Conservation (phyloP, 2,329 filamentous ascomycete species). For the Penicillium italicum region DNA sequence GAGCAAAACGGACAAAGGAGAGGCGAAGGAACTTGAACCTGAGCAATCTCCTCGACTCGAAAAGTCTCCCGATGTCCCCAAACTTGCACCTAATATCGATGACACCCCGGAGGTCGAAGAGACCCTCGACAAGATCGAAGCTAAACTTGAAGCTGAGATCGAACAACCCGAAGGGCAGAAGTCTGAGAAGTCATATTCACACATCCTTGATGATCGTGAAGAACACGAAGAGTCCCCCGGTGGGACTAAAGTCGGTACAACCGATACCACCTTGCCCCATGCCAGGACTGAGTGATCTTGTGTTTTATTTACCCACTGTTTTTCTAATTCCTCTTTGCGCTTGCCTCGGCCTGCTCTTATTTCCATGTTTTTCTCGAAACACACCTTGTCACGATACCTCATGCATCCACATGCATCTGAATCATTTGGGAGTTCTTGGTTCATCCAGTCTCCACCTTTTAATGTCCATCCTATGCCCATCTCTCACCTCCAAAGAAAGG, state of each 20-base stretch:
- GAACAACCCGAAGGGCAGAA: not conserved
- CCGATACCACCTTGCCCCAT: constrained; percentile 5
- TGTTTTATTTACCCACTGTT: not conserved
- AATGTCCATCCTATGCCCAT: not conserved
- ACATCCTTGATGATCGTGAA: not conserved
- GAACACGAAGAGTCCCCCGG: not conserved
- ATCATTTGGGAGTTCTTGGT: not conserved
- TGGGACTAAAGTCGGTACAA: not conserved
- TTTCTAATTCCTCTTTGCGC: not conserved
- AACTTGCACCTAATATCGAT: not conserved
- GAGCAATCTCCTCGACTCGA: not conserved
- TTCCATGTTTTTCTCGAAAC: not conserved
- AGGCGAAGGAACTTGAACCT: not conserved
- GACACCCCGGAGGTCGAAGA: constrained; percentile 5
- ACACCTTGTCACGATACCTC: not conserved
- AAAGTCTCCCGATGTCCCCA: not conserved
- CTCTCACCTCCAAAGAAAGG: not conserved
- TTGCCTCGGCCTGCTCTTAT: not conserved
- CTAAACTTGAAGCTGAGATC: not conserved
- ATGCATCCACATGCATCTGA: not conserved
- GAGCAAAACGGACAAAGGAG: not conserved
- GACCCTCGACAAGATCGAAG: constrained; percentile 7
- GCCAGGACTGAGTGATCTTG: constrained; percentile 1
- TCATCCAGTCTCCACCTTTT: not conserved
- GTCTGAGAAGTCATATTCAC: not conserved